Evolutionary conservation across 768 basidiomycete genomes (phyloP), one percentile per base, ranked within the genome.

Genomic region (Suillus hirtellus): DNA sequence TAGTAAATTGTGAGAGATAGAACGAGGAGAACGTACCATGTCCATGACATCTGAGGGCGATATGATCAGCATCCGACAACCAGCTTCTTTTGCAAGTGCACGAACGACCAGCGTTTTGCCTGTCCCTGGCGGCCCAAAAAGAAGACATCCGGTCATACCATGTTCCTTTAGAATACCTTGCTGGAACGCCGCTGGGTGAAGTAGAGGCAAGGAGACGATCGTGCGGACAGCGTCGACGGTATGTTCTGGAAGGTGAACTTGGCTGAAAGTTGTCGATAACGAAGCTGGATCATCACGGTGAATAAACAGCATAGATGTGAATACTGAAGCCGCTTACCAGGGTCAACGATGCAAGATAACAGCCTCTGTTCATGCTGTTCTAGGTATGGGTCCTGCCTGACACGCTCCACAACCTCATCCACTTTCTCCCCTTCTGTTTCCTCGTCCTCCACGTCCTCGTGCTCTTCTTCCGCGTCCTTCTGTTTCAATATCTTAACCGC

Each of bases 31-130:
- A 72, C 83, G 53, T 65, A 93, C 93, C 93, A 96, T 96, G 73
- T 97, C 95, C 88, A 96, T 94, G 53, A 98, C 92, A 71, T 98
- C 95, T 11, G 94, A 93, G 7, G 95, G 93, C 50, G 92, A 89
- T 55, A 98, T 82, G 12, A 88, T 86, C 71, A 98, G 77, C 95
- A 98, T 98, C 58, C 93, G 84, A 68, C 94, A 95, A 4, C 95
- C 96, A 55, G 93, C 93, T 75, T 97, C 95, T 70, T 90, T 92
- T 3, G 96, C 96, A 11, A 98, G 82, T 21, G 95, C 95, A 54
- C 94, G 87, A 11, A 94, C 93, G 11, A 95, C 83, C 17, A 96
- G 79, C 0, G 95, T 96, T 76, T 96, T 96, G 3, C 95, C 95
- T n/a, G 87, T 88, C 49, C 95, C 95, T 17, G 93, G 95, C 60